These are phyloP conservation scores for Clavulina sp. DNA, from an alignment of 768 basidiomycete genomes.

Conservation along the genomic window DNA sequence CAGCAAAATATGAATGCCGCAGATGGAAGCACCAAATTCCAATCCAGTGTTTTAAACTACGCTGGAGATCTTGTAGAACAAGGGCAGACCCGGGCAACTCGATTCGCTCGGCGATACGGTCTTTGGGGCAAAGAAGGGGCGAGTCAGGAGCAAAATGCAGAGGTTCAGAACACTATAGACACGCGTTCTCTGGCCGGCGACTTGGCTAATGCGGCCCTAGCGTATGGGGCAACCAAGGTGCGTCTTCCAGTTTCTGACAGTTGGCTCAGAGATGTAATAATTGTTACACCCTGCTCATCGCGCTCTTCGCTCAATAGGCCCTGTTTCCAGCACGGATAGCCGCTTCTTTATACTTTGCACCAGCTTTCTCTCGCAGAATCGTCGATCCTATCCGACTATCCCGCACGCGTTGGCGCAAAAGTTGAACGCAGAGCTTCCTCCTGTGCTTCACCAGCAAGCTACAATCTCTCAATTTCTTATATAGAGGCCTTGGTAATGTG, in stretches of 20 bases:
- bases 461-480: too few relatives aligned
- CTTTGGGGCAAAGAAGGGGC: constrained; percentile 53
- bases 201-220: constrained; percentile 65
- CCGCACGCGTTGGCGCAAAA: too few relatives aligned
- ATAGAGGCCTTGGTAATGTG: too few relatives aligned
- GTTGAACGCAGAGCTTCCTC: too few relatives aligned
- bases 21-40: background rate
- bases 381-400: constrained; percentile 38
- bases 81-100: constrained; percentile 54
- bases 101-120: constrained; percentile 62
- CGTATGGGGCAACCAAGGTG: constrained; percentile 69
- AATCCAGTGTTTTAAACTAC: constrained; percentile 26
- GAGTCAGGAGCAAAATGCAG: background rate
- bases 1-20: background rate
- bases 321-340: constrained; percentile 57
- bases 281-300: background rate
- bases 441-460: too few relatives aligned
- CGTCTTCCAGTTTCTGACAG: constrained; percentile 5
- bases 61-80: constrained; percentile 46
- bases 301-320: constrained; percentile 28
- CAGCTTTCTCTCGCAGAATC: constrained; percentile 49
- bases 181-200: constrained; percentile 37
- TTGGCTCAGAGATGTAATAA: background rate
- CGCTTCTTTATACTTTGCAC: constrained; percentile 51
- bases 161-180: constrained; percentile 1